Evolutionary conservation across 371 early-diverging fungal species (phyloP), one percentile per base, ranked within the genome.

Genomic region (Mortierella sp.): DNA sequence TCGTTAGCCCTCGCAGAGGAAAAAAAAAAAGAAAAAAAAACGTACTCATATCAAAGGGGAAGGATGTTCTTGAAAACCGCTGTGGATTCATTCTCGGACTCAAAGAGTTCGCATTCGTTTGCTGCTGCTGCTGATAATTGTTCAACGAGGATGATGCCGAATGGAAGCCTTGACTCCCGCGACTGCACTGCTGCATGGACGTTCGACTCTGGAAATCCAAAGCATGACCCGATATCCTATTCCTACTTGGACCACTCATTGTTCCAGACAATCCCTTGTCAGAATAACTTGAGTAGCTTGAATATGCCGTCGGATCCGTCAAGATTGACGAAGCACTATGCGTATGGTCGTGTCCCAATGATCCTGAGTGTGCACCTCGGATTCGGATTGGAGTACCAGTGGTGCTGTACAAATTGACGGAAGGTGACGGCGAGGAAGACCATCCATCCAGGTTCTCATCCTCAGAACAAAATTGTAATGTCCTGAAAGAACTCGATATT

Each of bases 201-300:
- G 54, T 15, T 21, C 55, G 48, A 8, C 56, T 56, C 32, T 64
- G 64, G 14, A 28, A 11, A 4, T 55, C 56, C 26, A 63, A 24
- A 5, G 42, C 19, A 15, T 63, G 63, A 0, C 43, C 27, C 24
- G 50, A 55, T 12, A 41, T 50, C 39, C 51, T 55, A 7, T 6
- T 15, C 30, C 23, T 46, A 28, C 15, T 63, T 21, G 24, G 26
- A 23, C n/a, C 42, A 28, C 31, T 42, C 12, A 12, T 37, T 14
- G 21, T 60, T 43, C 31, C 53, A 26, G 34, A 17, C 31, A 47
- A 19, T 31, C 57, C 39, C 17, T 51, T 15, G 6, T 69, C 70
- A 3, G 70, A 52, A 39, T 46, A 69, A 44, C 70, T 69, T 9
- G 70, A 69, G 43, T 57, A 53, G 19, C 42, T 60, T 12, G n/a